These are phyloP conservation scores for Odonthalia washingtoniensis DNA, from an alignment of 31 red algal species.

Conservation along the genomic window DNA sequence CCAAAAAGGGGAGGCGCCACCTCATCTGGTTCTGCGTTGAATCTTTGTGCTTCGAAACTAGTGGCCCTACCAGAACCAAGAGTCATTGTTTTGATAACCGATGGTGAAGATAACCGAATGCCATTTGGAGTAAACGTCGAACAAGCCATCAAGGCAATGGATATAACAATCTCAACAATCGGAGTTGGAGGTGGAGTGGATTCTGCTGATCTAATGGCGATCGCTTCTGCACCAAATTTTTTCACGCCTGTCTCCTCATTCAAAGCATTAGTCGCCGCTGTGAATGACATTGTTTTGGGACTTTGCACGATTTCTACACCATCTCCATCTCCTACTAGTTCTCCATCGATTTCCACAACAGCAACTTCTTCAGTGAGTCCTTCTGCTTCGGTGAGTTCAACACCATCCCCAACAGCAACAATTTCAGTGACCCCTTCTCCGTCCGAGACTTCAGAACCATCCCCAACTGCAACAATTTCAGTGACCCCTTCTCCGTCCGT, in stretches of 20 bases:
- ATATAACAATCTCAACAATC: slow-evolving; percentile 38
- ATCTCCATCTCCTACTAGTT: slow-evolving; percentile 13
- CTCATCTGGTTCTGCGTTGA: slow-evolving; percentile 4
- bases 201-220: neutral
- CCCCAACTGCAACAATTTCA: neutral
- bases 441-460: neutral
- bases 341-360: slow-evolving; percentile 9
- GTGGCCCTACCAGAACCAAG: slow-evolving; percentile 6
- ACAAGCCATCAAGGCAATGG: neutral
- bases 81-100: slow-evolving; percentile 40
- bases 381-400: neutral
- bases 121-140: neutral
- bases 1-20: slow-evolving; percentile 2
- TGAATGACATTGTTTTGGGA: neutral
- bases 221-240: slow-evolving; percentile 31
- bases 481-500: neutral
- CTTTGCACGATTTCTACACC: neutral
- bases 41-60: slow-evolving; percentile 22
- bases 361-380: neutral
- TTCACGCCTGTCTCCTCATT: slow-evolving; percentile 32
- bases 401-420: neutral
- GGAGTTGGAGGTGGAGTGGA: slow-evolving; percentile 32
- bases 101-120: slow-evolving; percentile 29
- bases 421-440: neutral
- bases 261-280: neutral